Base-by-base conservation (phyloP, 176 grass and related monocot species). In the Sorghum bicolor region DNA sequence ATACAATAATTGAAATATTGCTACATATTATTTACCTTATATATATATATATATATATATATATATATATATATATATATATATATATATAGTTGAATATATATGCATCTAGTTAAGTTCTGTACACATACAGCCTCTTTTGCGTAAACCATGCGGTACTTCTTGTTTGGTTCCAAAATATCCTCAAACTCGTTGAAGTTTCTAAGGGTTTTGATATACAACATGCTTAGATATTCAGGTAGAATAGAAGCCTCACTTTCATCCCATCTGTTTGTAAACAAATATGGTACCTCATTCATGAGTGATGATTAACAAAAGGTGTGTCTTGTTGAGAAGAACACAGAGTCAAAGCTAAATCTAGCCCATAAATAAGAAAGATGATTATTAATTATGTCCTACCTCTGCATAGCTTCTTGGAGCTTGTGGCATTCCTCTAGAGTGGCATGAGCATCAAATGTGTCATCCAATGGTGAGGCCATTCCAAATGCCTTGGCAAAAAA, bases 361-460 rank as follows among this genome's bases (percentile, higher is more conserved):
- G 5, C 0, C 0, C 1, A 52, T 0, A 52, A 20, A 20, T 52
- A 52, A 52, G 20, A 6, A n/a, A n/a, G n/a, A n/a, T n/a, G n/a
- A n/a, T n/a, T 20, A 20, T 52, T 48, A 1, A 16, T 50, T 50
- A 6, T 19, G 6, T 1, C 1, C 10, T 36, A 76, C 74, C 30
- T 58, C 8, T 76, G 74, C 31, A 76, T 76, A 58, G 74, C 74
- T 37, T 76, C 50, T 37, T 57, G 58, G 10, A 76, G 30, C 3
- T 76, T 76, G 74, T 37, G 12, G 5, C 48, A 76, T 20, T 76
- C 74, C 9, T 76, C 48, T 13, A 76, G 15, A 33, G 74, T 58
- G 5, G 74, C 74, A 76, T 76, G 74, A 17, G 58, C 74, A 58
- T 76, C 74, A 58, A 58, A 76, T 4, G 74, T 58, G 24, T 76